Conservation (phyloP, 2,329 filamentous ascomycete species). For the Hymenoscyphus fructigenus region DNA sequence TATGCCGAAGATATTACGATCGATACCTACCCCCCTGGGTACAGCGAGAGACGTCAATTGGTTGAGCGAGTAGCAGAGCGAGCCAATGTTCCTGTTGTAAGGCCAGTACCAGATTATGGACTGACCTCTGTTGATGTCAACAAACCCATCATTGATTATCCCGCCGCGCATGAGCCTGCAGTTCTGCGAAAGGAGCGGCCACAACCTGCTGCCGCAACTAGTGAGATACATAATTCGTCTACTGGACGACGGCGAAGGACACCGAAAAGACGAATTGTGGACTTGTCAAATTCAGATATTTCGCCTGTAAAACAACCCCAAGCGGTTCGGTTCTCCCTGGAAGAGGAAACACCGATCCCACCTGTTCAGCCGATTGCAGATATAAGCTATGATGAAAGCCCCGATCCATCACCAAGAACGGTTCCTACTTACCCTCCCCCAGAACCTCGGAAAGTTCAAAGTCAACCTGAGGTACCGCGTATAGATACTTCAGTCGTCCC, state of each 20-base stretch:
- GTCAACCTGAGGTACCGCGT: slow-evolving; percentile 28
- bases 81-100: slow-evolving; percentile 74
- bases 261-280: slow-evolving; percentile 63
- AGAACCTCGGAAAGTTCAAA: slow-evolving; percentile 30
- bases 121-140: slow-evolving; percentile 63
- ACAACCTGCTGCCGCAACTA: slow-evolving; percentile 51
- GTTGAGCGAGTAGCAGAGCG: slow-evolving; percentile 78
- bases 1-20: slow-evolving; percentile 89
- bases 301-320: slow-evolving; percentile 29
- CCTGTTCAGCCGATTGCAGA: slow-evolving; percentile 23
- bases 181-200: slow-evolving; percentile 60
- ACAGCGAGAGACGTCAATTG: slow-evolving; percentile 79
- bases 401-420: slow-evolving; percentile 33
- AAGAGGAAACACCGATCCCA: slow-evolving; percentile 23
- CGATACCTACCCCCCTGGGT: slow-evolving; percentile 80
- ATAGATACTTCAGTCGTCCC: slow-evolving; percentile 34
- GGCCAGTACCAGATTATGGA: slow-evolving; percentile 60
- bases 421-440: slow-evolving; percentile 33
- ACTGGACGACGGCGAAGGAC: slow-evolving; percentile 58
- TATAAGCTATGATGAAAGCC: slow-evolving; percentile 33
- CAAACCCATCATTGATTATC: slow-evolving; percentile 63
- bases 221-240: slow-evolving; percentile 58
- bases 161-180: slow-evolving; percentile 47
- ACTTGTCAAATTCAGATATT: slow-evolving; percentile 52
- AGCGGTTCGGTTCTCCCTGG: slow-evolving; percentile 24